Evolutionary conservation across 768 basidiomycete genomes (phyloP), one percentile per base, ranked within the genome.

Genomic region (Asterophora lycoperdoides): DNA sequence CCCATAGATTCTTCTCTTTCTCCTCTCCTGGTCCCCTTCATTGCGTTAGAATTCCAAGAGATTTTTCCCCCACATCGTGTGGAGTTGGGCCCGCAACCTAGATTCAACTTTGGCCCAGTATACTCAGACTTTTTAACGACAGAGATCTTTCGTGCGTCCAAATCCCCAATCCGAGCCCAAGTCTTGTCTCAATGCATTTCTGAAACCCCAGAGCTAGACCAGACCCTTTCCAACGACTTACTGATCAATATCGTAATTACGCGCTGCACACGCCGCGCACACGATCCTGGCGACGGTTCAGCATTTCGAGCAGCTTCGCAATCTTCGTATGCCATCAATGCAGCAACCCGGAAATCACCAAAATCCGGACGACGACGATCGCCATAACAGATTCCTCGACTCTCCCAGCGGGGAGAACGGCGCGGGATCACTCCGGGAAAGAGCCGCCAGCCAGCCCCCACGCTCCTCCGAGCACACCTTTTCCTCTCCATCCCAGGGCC

Each of bases 381-480:
- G 83, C 49, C 72, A 68, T 61, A 81, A 79, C 67, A 76, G 82
- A 54, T 83, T 84, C 63, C 75, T 78, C 47, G 64, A 63, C 46
- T 46, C 64, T 9, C 63, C 67, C 35, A 62, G 66, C 40, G 64
- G 67, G 35, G 70, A 74, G 44, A 75, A 77, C 36, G 70, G 71
- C 32, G 58, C 70, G 45, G 65, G 68, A 50, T 71, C 75, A 49
- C 68, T 73, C 43, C 75, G 80, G 49, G 82, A 85, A 66, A 71
- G 85, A 50, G 84, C 85, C 36, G 77, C 84, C 1, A 83, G 81
- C 62, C 85, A 88, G 59, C 85, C 85, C 7, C 83, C 84, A 3
- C 76, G 76, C 53, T 66, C 71, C 3, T 72, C 77, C 39, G 72
- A 72, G 20, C 73, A 73, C 56, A 60, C 54, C 47, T 76, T 74